These are phyloP conservation scores for Oryza meridionalis DNA, from an alignment of 176 grass and related monocot species.

Conservation along the genomic window DNA sequence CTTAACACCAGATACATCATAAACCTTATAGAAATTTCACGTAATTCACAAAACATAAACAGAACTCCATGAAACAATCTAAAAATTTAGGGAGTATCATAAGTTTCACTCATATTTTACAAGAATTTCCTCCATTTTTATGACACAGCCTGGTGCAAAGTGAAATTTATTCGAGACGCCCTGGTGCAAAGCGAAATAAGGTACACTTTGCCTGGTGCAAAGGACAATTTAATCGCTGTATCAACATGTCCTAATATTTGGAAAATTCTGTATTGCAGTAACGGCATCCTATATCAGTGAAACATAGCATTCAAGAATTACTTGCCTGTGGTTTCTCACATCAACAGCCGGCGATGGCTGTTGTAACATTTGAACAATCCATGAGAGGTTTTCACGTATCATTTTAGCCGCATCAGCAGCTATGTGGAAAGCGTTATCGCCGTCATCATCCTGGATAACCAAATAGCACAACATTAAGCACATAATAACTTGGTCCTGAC, in stretches of 20 bases:
- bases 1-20: background rate
- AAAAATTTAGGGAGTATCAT: background rate
- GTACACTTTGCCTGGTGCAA: background rate
- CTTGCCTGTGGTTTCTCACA: slow-evolving; percentile 98
- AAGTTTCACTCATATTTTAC: background rate
- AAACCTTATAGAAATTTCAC: background rate
- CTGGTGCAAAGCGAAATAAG: background rate
- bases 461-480: slow-evolving; percentile 43
- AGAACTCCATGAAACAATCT: background rate
- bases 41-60: background rate
- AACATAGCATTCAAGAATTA: slow-evolving; percentile 7
- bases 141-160: background rate
- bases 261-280: background rate
- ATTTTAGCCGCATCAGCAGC: slow-evolving; percentile 98
- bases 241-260: background rate
- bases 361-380: slow-evolving; percentile 91
- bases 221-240: background rate
- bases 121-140: background rate
- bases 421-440: slow-evolving; percentile 98
- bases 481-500: slow-evolving; percentile 7
- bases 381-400: slow-evolving; percentile 95
- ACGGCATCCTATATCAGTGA: background rate
- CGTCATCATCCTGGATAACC: slow-evolving; percentile 91
- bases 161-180: background rate
- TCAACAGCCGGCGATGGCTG: slow-evolving; percentile 79